Evolutionary conservation across 306 rosid species (phyloP).

Genomic region (Phaseolus lunatus): DNA sequence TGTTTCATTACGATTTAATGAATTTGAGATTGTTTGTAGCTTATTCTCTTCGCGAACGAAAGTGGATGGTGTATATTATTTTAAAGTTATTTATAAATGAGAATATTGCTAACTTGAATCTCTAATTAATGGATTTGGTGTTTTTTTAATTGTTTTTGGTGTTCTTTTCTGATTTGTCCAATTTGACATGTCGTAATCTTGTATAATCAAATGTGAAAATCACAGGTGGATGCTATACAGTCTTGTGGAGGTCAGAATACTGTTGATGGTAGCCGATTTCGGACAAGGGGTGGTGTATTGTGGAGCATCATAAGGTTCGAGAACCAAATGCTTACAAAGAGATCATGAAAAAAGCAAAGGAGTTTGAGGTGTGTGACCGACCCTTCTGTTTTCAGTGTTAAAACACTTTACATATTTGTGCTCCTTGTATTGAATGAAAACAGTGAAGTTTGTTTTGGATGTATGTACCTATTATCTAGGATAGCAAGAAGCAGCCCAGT

Average conservation of each 20-base stretch:
- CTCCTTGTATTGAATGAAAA: conserved; percentile 16
- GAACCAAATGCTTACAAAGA: conserved; percentile 87
- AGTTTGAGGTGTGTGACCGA: conserved; percentile 73
- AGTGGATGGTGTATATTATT: conserved; percentile 7
- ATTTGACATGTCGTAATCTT: conserved; percentile 20
- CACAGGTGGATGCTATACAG: conserved; percentile 86
- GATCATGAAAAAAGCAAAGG: conserved; percentile 83
- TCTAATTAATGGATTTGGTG: neutral
- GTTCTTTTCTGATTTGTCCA: conserved; percentile 21
- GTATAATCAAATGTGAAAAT: conserved; percentile 38
- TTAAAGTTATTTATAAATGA: conserved; percentile 8
- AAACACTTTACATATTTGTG: neutral
- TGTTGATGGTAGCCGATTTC: conserved; percentile 69
- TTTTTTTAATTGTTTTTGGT: neutral
- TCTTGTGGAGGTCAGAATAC: conserved; percentile 93
- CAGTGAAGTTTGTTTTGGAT: neutral
- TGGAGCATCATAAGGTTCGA: conserved; percentile 78
- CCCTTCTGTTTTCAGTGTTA: conserved; percentile 2
- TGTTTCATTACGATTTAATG: neutral
- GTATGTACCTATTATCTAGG: neutral
- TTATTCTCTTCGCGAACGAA: conserved; percentile 14
- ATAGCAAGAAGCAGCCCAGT: neutral
- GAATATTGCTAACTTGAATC: conserved; percentile 34
- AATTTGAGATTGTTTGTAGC: neutral
- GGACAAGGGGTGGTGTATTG: conserved; percentile 84